Evolutionary conservation across 2,329 filamentous ascomycete species (phyloP).

Genomic region (Delphinella strobiligena): DNA sequence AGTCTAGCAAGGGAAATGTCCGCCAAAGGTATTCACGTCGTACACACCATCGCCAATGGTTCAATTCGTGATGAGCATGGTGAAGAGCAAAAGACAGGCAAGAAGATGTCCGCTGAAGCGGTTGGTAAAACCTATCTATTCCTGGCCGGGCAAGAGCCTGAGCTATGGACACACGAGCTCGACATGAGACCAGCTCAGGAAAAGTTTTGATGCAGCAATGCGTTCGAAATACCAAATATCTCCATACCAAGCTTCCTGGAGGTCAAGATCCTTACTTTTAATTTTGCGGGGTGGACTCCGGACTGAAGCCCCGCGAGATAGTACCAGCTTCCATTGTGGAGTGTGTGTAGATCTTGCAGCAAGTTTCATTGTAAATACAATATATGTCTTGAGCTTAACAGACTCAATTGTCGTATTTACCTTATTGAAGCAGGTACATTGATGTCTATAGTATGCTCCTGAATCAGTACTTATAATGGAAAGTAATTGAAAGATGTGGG

Average conservation of each 20-base stretch:
- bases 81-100: conserved; percentile 36
- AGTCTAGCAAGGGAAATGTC: conserved; percentile 45
- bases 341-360: too few relatives aligned
- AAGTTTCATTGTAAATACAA: conserved; percentile 11
- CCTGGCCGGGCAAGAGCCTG: conserved; percentile 36
- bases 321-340: too few relatives aligned
- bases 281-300: too few relatives aligned
- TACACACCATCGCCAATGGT: conserved; percentile 48
- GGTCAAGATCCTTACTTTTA: too few relatives aligned
- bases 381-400: conserved; percentile 13
- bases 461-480: conserved; percentile 1
- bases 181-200: conserved; percentile 39
- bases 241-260: too few relatives aligned
- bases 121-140: conserved; percentile 46
- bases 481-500: too few relatives aligned
- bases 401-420: too few relatives aligned
- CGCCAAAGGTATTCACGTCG: conserved; percentile 44
- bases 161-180: conserved; percentile 40
- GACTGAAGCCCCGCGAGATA: too few relatives aligned
- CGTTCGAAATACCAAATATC: too few relatives aligned
- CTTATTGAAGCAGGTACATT: conserved; percentile 1
- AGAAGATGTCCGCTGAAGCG: conserved; percentile 46
- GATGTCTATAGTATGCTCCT: conserved; percentile 3
- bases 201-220: conserved; percentile 29
- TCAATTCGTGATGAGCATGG: conserved; percentile 39